Conservation (phyloP, 2,329 filamentous ascomycete species). For the Phoma sp. region DNA sequence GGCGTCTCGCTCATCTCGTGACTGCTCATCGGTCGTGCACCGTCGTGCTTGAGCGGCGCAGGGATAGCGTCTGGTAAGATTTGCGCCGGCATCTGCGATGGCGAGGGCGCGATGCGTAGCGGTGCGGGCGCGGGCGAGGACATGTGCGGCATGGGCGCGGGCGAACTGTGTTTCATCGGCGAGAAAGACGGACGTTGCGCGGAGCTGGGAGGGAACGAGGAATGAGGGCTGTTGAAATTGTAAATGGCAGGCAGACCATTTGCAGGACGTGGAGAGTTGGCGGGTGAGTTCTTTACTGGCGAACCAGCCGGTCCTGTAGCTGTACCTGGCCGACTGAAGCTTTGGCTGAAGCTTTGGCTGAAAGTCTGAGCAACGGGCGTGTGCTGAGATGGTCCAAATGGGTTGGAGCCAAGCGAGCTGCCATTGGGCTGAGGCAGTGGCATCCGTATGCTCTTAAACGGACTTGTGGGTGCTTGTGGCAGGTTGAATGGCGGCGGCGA, state of each 20-base stretch:
- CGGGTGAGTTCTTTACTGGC: slow-evolving; percentile 45
- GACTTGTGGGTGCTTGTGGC: slow-evolving; percentile 31
- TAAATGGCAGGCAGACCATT: slow-evolving; percentile 41
- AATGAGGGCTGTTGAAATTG: slow-evolving; percentile 53
- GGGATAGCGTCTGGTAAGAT: slow-evolving; percentile 45
- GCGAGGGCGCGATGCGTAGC: slow-evolving; percentile 36
- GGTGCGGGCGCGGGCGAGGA: slow-evolving; percentile 38
- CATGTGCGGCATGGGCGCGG: slow-evolving; percentile 43
- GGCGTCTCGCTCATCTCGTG: slow-evolving; percentile 47
- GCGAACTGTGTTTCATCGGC: slow-evolving; percentile 48
- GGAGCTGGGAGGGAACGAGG: slow-evolving; percentile 51
- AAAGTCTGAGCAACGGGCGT: slow-evolving; percentile 15
- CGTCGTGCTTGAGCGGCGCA: slow-evolving; percentile 57
- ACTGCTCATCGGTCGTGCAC: slow-evolving; percentile 37
- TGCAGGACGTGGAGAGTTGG: slow-evolving; percentile 41
- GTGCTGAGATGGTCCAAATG: slow-evolving; percentile 28
- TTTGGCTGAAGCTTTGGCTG: slow-evolving; percentile 29
- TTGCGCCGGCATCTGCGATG: slow-evolving; percentile 40
- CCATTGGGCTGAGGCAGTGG: slow-evolving; percentile 36
- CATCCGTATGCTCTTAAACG: slow-evolving; percentile 34
- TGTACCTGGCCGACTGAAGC: slow-evolving; percentile 41
- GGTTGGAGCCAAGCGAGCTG: slow-evolving; percentile 34
- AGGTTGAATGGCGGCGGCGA: slow-evolving; percentile 43
- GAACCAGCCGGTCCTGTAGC: slow-evolving; percentile 37
- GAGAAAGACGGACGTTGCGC: slow-evolving; percentile 44